Evolutionary conservation across 2,329 filamentous ascomycete genomes (phyloP), one percentile per base, ranked within the genome.

Genomic region (Hypoxylon rubiginosum): DNA sequence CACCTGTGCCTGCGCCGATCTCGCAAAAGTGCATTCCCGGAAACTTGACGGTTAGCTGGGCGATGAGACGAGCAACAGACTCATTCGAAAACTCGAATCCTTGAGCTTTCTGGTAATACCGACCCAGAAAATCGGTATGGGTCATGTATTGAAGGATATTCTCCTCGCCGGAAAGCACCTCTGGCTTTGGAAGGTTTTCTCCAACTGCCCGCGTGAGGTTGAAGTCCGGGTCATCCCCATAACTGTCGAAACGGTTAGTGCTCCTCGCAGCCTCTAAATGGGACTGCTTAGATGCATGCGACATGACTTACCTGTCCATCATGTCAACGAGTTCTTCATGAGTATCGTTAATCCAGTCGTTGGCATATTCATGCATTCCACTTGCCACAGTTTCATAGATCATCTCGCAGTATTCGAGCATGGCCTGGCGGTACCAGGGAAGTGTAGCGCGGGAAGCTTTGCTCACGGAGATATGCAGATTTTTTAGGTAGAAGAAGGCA

Each of bases 11-110:
- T 24, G 43, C 43, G 10, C 43, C 43, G 21, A 46, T 46, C 15
- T 46, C 43, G 21, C 17, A 21, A 15, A 46, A 13, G 19, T 24
- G 10, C 43, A 46, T 46, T 19, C 76, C 75, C 0, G 83, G 83
- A 50, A 80, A 80, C 1, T 79, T 76, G 57, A 82, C 75, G 0
- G 74, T 55, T 9, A 85, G 21, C 21, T 19, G 10, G 43, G 43
- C 10, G 10, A 46, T 46, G 17, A 21, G 21, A 21, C 17, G 21
- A 21, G 10, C 17, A 46, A 21, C 43, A 7, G 43, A 13, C 17
- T 46, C 17, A 24, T 21, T 24, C 7, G 17, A 3, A 8, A 30
- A 34, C 9, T 58, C 54, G 11, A 17, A 52, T 0, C 34, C 46
- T 34, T 51, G 30, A 17, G 13, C 46, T 9, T 51, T 10, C 13